Evolutionary conservation across 768 basidiomycete genomes (phyloP).

Genomic region (Lanmaoa pseudosensibilis): DNA sequence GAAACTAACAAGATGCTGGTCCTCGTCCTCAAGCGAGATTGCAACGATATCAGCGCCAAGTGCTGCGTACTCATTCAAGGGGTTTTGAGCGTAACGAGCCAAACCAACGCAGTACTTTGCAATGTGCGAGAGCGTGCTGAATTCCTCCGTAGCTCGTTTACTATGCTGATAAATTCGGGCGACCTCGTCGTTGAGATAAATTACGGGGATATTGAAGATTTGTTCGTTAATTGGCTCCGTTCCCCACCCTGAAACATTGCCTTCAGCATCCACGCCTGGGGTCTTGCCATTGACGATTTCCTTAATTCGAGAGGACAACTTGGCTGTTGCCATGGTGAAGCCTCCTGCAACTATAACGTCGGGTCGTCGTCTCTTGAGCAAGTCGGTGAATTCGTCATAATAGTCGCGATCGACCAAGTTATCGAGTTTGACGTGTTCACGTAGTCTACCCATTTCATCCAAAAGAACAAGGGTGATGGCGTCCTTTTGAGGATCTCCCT

Average conservation of each 20-base stretch:
- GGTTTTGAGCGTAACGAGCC: slow-evolving; percentile 90
- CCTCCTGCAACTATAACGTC: slow-evolving; percentile 90
- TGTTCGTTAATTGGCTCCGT: slow-evolving; percentile 40
- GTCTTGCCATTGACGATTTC: slow-evolving; percentile 43
- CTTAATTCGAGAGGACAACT: slow-evolving; percentile 65
- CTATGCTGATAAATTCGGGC: slow-evolving; percentile 94
- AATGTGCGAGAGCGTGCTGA: slow-evolving; percentile 69
- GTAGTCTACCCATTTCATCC: slow-evolving; percentile 85
- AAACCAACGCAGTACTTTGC: slow-evolving; percentile 93
- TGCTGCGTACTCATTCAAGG: slow-evolving; percentile 91
- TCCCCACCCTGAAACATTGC: slow-evolving; percentile 25
- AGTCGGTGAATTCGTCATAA: slow-evolving; percentile 72
- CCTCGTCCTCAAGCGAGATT: slow-evolving; percentile 80
- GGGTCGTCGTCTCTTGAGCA: slow-evolving; percentile 81
- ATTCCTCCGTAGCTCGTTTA: slow-evolving; percentile 80
- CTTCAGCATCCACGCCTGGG: slow-evolving; percentile 25
- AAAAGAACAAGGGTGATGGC: slow-evolving; percentile 82
- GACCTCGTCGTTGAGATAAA: slow-evolving; percentile 87
- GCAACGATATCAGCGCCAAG: slow-evolving; percentile 82
- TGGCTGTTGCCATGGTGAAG: slow-evolving; percentile 78
- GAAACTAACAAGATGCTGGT: slow-evolving; percentile 75
- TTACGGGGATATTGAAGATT: slow-evolving; percentile 63
- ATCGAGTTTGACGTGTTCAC: slow-evolving; percentile 88
- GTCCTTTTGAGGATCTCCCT: slow-evolving; percentile 92
- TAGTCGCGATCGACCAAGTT: slow-evolving; percentile 74